Evolutionary conservation across 2,329 filamentous ascomycete genomes (phyloP).

Genomic region (Aaosphaeria arxii): DNA sequence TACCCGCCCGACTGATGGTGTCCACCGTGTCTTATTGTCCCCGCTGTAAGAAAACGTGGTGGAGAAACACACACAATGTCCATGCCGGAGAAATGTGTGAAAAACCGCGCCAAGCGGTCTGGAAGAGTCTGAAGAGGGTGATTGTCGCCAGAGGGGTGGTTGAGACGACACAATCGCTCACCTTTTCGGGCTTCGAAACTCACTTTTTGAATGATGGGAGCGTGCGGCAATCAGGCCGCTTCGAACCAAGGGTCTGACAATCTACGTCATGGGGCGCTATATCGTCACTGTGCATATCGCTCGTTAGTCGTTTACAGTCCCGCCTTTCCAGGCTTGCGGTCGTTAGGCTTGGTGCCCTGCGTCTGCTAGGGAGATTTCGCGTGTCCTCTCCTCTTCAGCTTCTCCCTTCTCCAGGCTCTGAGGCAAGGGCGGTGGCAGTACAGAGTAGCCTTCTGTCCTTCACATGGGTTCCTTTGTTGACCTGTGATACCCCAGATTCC

Average conservation of each 20-base stretch:
- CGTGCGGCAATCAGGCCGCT: too few species aligned
- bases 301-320: not conserved
- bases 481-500: too few species aligned
- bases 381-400: too few species aligned
- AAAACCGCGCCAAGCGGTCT: constrained; percentile 27
- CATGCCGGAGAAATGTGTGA: constrained; percentile 11
- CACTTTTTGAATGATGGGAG: constrained; percentile 12
- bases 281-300: constrained; percentile 28
- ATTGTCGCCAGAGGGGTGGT: constrained; percentile 15
- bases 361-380: constrained; percentile 2
- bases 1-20: not conserved
- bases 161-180: constrained; percentile 15
- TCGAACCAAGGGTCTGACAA: constrained; percentile 3
- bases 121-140: constrained; percentile 28
- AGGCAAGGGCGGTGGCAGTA: too few species aligned
- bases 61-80: constrained; percentile 2
- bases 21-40: constrained; percentile 15
- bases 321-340: constrained; percentile 6
- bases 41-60: constrained; percentile 11
- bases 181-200: constrained; percentile 10
- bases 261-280: constrained; percentile 22
- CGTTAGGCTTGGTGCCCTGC: constrained; percentile 11
- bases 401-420: too few species aligned
- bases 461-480: too few species aligned
- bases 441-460: too few species aligned